These are phyloP conservation scores for Entamoeba histolytica DNA, from an alignment of 208 protist genomes.

Conservation along the genomic window DNA sequence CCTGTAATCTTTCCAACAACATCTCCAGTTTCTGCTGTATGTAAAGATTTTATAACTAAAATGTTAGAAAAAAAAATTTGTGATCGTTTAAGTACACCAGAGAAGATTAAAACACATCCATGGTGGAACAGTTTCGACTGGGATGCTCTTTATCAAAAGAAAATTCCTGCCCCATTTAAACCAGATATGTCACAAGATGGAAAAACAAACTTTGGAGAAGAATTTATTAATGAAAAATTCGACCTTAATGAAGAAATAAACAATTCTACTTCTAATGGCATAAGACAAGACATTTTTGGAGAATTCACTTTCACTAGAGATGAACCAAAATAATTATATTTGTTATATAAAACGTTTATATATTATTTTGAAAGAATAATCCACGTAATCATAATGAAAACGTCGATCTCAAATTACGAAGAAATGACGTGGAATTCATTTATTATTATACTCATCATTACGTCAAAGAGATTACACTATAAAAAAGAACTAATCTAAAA, in stretches of 20 bases:
- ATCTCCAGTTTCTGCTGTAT: neutral
- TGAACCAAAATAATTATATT: too few species aligned
- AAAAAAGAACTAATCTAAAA: too few species aligned
- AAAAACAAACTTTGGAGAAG: neutral
- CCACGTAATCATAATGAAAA: too few species aligned
- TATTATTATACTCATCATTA: too few species aligned
- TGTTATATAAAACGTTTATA: too few species aligned
- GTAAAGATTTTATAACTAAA: neutral
- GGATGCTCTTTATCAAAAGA: conserved; percentile 29
- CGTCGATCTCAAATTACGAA: too few species aligned
- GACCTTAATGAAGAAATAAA: neutral
- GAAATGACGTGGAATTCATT: too few species aligned
- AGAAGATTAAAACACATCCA: conserved; percentile 67
- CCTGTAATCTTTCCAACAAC: conserved; percentile 47
- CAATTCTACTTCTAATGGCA: neutral
- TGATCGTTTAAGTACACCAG: neutral
- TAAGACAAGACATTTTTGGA: neutral
- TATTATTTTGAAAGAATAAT: too few species aligned
- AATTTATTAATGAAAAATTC: neutral
- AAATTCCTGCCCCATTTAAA: conserved; percentile 35
- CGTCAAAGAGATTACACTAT: too few species aligned
- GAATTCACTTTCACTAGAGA: neutral
- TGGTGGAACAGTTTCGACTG: conserved; percentile 78
- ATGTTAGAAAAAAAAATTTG: conserved; percentile 4
- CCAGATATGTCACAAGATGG: neutral